These are phyloP conservation scores for Russula olivacea DNA, from an alignment of 768 basidiomycete species.

Conservation along the genomic window DNA sequence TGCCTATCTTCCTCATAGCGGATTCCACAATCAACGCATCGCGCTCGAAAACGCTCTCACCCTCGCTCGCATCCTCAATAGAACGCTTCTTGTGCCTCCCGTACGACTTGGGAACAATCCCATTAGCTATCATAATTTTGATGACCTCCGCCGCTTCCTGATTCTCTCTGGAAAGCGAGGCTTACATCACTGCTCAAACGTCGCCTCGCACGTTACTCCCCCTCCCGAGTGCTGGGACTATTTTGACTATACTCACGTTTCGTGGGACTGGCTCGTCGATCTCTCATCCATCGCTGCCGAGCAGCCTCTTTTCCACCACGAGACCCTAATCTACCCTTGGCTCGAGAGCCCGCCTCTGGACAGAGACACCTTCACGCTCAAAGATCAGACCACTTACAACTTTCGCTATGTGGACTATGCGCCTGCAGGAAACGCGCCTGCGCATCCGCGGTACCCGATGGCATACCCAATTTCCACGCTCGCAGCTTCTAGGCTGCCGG, in stretches of 20 bases:
- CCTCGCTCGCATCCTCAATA: constrained; percentile 62
- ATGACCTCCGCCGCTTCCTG: constrained; percentile 40
- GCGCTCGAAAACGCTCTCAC: constrained; percentile 79
- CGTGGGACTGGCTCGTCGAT: constrained; percentile 69
- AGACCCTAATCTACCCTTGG: constrained; percentile 47
- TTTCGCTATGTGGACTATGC: constrained; percentile 49
- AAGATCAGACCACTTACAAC: constrained; percentile 54
- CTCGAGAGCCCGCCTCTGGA: constrained; percentile 40
- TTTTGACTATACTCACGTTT: constrained; percentile 52
- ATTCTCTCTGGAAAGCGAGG: constrained; percentile 44
- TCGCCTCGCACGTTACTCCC: constrained; percentile 33
- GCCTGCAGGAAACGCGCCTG: constrained; percentile 21
- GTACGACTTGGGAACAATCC: constrained; percentile 58
- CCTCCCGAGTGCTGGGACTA: constrained; percentile 57
- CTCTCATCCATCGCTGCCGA: constrained; percentile 35
- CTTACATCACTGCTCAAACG: constrained; percentile 44
- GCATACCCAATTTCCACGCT: constrained; percentile 42
- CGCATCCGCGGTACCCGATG: constrained; percentile 36
- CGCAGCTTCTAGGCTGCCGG: constrained; percentile 38
- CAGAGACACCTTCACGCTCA: constrained; percentile 43
- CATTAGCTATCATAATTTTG: constrained; percentile 52
- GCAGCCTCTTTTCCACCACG: constrained; percentile 44
- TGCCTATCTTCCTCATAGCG: constrained; percentile 76
- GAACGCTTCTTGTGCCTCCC: constrained; percentile 76
- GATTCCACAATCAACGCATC: constrained; percentile 83